Evolutionary conservation across 2,329 filamentous ascomycete species (phyloP).

Genomic region (Fusarium sp.): DNA sequence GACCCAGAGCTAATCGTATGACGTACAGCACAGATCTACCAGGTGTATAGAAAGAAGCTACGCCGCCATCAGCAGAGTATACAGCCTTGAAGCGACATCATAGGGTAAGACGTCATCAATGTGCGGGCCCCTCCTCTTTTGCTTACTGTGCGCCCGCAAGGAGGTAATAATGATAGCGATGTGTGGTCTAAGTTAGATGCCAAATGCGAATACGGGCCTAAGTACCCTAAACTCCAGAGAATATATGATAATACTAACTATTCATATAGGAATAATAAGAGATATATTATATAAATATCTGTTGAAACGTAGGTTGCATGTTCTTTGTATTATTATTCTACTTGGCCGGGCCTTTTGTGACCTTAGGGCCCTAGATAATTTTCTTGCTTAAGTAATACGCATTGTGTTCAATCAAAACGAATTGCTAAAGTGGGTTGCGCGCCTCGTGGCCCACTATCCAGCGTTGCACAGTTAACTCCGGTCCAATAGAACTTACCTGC

Average conservation of each 20-base stretch:
- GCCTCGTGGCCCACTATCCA: too few relatives aligned
- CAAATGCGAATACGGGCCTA: conserved; percentile 1
- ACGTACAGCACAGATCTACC: conserved; percentile 8
- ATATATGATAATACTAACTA: not conserved
- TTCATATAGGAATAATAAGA: too few relatives aligned
- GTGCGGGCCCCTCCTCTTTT: conserved; percentile 7
- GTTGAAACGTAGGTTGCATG: too few relatives aligned
- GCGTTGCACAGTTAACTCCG: too few relatives aligned
- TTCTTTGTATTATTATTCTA: too few relatives aligned
- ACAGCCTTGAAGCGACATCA: conserved; percentile 6
- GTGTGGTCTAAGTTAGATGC: conserved; percentile 4
- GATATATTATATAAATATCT: too few relatives aligned
- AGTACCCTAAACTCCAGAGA: conserved; percentile 9
- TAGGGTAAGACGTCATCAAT: conserved; percentile 8
- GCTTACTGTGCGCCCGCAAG: not conserved
- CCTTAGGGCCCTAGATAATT: too few relatives aligned
- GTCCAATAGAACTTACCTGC: too few relatives aligned
- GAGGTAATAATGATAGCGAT: conserved; percentile 3
- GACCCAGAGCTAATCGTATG: conserved; percentile 13
- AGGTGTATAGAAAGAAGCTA: conserved; percentile 14
- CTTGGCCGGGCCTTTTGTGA: too few relatives aligned
- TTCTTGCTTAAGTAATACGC: too few relatives aligned
- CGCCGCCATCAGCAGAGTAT: not conserved
- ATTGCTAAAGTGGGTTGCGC: too few relatives aligned
- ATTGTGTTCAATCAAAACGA: too few relatives aligned